These are phyloP conservation scores for Hibiscus syriacus DNA, from an alignment of 345 rosid species.

Conservation along the genomic window DNA sequence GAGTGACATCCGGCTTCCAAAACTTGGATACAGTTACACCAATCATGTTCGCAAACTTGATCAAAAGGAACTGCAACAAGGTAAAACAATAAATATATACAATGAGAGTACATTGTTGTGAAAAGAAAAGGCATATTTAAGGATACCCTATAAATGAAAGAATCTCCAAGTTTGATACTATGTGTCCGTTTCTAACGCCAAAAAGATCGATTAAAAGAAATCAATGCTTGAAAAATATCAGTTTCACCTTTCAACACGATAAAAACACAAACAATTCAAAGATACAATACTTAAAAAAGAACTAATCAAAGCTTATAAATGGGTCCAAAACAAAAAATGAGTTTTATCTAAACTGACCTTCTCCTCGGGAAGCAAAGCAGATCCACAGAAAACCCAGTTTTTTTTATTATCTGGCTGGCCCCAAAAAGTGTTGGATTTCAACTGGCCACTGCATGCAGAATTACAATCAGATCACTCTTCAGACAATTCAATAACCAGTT, in stretches of 20 bases:
- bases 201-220: too few relatives aligned
- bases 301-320: too few relatives aligned
- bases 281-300: too few relatives aligned
- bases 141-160: background rate
- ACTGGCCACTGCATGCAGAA: conserved; percentile 35
- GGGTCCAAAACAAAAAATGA: background rate
- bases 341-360: conserved; percentile 40
- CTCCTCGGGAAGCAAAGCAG: conserved; percentile 71
- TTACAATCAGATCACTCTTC: background rate
- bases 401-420: conserved; percentile 23
- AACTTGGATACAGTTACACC: conserved; percentile 55
- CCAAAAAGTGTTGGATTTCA: conserved; percentile 22
- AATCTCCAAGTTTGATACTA: background rate
- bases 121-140: background rate
- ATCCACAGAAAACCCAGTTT: conserved; percentile 72
- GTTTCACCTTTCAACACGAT: background rate
- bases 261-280: background rate
- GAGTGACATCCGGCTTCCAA: conserved; percentile 77
- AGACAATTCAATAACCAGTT: background rate
- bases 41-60: conserved; percentile 40
- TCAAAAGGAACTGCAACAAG: conserved; percentile 43
- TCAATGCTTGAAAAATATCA: too few relatives aligned
- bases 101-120: background rate
- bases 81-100: background rate
- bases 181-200: too few relatives aligned